Evolutionary conservation across 2,329 filamentous ascomycete species (phyloP).

Genomic region (Colletotrichum abscissum): DNA sequence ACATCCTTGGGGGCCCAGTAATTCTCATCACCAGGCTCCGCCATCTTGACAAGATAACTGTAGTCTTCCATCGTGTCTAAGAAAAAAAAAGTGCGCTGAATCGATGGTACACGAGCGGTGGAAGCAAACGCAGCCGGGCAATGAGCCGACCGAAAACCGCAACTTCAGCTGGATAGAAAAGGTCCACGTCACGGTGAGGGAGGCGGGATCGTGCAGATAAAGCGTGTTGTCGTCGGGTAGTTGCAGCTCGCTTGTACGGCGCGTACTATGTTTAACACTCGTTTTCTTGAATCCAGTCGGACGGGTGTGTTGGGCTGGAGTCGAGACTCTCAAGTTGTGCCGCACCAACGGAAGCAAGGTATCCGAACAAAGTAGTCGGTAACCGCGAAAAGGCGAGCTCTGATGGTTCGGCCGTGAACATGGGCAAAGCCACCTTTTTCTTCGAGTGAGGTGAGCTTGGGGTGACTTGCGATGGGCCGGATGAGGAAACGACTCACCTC

Average conservation of each 20-base stretch:
- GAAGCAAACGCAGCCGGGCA: neutral
- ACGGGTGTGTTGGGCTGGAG: neutral
- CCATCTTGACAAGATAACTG: slow-evolving; percentile 48
- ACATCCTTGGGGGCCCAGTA: slow-evolving; percentile 63
- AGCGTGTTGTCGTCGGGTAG: slow-evolving; percentile 20
- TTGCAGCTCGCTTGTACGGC: slow-evolving; percentile 17
- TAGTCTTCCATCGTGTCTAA: neutral
- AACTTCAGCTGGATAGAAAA: neutral
- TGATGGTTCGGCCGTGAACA: neutral
- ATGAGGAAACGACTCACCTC: slow-evolving; percentile 2
- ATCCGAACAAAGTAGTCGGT: neutral
- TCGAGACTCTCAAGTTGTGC: neutral
- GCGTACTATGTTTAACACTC: slow-evolving; percentile 7
- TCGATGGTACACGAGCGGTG: neutral
- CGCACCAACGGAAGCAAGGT: neutral
- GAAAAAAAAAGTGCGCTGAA: neutral
- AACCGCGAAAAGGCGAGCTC: neutral
- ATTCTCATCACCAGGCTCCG: slow-evolving; percentile 43
- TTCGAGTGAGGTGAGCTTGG: slow-evolving; percentile 12
- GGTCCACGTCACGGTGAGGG: slow-evolving; percentile 15
- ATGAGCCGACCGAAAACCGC: neutral
- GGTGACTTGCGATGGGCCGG: neutral
- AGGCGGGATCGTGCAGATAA: slow-evolving; percentile 18
- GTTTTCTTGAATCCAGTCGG: neutral
- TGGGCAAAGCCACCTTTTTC: slow-evolving; percentile 11